A percentile compares a stretch with the other conserved stretches of the same genome.
Evolutionary conservation across 2,329 filamentous ascomycete genomes (phyloP).

Genomic region (Colletotrichum coccodes): DNA sequence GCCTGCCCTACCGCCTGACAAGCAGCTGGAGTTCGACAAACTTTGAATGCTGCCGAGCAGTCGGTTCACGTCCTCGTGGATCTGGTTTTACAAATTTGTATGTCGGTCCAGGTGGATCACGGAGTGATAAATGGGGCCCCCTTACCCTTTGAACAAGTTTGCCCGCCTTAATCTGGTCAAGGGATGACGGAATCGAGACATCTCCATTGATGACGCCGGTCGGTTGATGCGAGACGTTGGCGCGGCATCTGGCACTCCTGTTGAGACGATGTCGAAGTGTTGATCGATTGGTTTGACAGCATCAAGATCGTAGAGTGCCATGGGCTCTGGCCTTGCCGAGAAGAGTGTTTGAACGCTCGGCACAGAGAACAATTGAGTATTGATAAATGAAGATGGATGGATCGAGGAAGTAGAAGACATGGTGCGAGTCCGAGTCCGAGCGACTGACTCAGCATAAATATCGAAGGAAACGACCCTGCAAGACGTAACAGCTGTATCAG

Average conservation of each 20-base stretch:
- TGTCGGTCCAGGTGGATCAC: not conserved
- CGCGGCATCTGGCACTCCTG: not conserved
- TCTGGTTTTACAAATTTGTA: not conserved
- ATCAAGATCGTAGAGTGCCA: not conserved
- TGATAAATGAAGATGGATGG: not conserved
- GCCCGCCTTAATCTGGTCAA: not conserved
- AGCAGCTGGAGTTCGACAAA: not conserved
- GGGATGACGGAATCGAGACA: not conserved
- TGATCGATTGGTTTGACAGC: not conserved
- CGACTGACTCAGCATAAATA: no score
- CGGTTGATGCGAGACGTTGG: not conserved
- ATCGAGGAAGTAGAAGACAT: not conserved
- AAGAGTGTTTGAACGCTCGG: not conserved
- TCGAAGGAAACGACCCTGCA: no score
- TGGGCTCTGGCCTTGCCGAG: not conserved
- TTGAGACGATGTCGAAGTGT: not conserved
- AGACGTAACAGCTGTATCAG: no score
- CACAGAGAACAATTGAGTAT: not conserved
- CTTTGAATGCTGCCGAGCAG: not conserved
- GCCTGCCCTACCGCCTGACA: not conserved
- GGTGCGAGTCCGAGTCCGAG: no score
- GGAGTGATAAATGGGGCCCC: not conserved
- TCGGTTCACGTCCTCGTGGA: not conserved
- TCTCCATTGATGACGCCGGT: not conserved
- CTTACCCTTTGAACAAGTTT: not conserved